Evolutionary conservation across 352 stramenopile species (phyloP), one percentile per base, ranked within the genome.

Genomic region (Pythium apleroticum): DNA sequence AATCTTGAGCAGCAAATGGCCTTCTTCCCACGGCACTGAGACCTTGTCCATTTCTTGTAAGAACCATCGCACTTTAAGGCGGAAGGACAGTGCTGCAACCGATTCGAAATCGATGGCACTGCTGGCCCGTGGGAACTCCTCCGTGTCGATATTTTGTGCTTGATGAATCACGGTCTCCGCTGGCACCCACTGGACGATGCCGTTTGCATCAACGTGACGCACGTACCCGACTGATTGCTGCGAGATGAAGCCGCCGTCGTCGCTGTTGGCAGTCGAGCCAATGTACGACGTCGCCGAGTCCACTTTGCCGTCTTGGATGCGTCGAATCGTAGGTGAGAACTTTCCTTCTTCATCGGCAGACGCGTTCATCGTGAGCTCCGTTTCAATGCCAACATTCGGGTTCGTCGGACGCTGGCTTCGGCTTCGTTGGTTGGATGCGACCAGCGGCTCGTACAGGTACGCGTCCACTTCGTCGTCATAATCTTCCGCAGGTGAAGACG

Each of bases 1-100:
- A 41, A 95, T 91, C 56, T 92, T 91, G 0, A 95, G 65, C 33
- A 92, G 74, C 25, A 95, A 54, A 30, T 95, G 86, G 1, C 86
- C 86, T 66, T 95, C 84, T 63, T 90, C 80, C 81, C 80, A 93
- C 22, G 81, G 83, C 14, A 90, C 65, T 17, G 80, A 84, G n/a
- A 93, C 74, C 55, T 91, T 91, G 41, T 84, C 73, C 33, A 93
- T 53, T 58, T 95, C 81, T 66, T 86, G 73, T 20, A 93, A 60
- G 57, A 95, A 88, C 86, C 86, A 95, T 15, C 80, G 76, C 43
- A 91, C 78, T 61, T 95, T 95, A 6, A 78, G 39, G 20, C 76
- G 79, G 59, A 95, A 93, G 10, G 84, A 75, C 7, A 91, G 71
- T 43, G 86, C 79, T 15, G 83, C 84, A 15, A 93, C 68, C 1